A percentile compares a stretch with the other conserved stretches of the same genome.
Conservation (phyloP, 805 yeast species). For the Candida tammaniensis region DNA sequence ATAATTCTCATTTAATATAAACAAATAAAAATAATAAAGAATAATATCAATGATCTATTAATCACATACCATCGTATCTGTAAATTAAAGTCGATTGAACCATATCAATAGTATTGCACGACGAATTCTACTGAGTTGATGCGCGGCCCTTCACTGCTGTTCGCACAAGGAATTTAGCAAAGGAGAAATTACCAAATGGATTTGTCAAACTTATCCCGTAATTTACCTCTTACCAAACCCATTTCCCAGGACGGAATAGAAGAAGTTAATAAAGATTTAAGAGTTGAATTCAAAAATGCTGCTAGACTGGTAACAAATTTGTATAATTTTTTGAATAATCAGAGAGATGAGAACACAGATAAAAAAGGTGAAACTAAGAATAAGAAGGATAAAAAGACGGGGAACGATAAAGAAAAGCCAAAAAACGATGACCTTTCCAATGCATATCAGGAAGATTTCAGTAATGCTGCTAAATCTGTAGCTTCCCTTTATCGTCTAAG, state of each 20-base stretch:
- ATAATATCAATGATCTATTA: too few species aligned
- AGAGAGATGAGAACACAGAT: neutral
- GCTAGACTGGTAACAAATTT: conserved; percentile 67
- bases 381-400: conserved; percentile 4
- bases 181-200: conserved; percentile 48
- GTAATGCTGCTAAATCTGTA: conserved; percentile 41
- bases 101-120: conserved; percentile 35
- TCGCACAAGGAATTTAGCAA: too few species aligned
- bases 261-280: conserved; percentile 51
- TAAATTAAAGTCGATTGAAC: conserved; percentile 66
- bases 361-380: neutral
- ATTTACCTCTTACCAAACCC: conserved; percentile 52
- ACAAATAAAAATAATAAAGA: neutral
- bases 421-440: conserved; percentile 2
- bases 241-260: conserved; percentile 46
- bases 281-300: conserved; percentile 65
- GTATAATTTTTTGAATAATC: conserved; percentile 20
- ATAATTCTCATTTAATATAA: neutral
- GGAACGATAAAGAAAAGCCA: conserved; percentile 5
- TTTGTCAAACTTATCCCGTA: conserved; percentile 55
- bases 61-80: conserved; percentile 55
- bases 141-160: too few species aligned
- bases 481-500: conserved; percentile 59
- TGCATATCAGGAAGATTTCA: conserved; percentile 27
- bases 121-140: too few species aligned